Evolutionary conservation across 1,284 basidiomycete species (phyloP).

Genomic region (Tilletia walkeri): DNA sequence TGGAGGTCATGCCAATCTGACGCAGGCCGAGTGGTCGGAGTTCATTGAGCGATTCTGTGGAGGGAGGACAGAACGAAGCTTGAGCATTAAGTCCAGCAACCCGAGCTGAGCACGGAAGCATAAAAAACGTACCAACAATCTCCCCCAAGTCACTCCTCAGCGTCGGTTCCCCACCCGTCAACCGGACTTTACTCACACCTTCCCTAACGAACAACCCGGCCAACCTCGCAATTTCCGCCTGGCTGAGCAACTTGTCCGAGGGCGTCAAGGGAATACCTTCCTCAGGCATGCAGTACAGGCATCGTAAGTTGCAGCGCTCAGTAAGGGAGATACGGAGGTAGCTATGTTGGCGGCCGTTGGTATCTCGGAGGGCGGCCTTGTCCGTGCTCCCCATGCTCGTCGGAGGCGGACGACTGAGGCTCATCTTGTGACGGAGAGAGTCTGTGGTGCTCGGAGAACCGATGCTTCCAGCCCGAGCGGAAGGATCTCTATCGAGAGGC

Average conservation of each 20-base stretch:
- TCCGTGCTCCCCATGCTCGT: no score
- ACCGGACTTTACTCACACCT: constrained; percentile 79
- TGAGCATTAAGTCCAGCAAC: constrained; percentile 11
- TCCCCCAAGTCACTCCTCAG: constrained; percentile 74
- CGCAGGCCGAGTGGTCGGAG: constrained; percentile 63
- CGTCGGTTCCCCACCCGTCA: constrained; percentile 86
- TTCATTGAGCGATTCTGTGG: constrained; percentile 27
- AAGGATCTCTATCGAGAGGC: no score
- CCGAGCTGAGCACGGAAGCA: neutral
- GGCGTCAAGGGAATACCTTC: constrained; percentile 77
- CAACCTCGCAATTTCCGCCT: constrained; percentile 70
- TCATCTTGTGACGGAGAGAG: no score
- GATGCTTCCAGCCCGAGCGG: no score
- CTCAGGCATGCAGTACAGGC: constrained; percentile 86
- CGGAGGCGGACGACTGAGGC: neutral
- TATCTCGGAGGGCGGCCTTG: constrained; percentile 30
- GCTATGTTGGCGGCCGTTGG: constrained; percentile 62
- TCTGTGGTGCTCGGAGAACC: no score
- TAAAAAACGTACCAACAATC: constrained; percentile 64
- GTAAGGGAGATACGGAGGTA: constrained; percentile 83
- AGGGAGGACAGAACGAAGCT: constrained; percentile 18
- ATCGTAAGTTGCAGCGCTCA: constrained; percentile 81
- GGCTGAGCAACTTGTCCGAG: constrained; percentile 67
- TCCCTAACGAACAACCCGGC: constrained; percentile 71
- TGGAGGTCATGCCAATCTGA: constrained; percentile 81